phyloP scores from a whole-genome alignment of 257 asterid species.

The Solanum verrucosum region DNA sequence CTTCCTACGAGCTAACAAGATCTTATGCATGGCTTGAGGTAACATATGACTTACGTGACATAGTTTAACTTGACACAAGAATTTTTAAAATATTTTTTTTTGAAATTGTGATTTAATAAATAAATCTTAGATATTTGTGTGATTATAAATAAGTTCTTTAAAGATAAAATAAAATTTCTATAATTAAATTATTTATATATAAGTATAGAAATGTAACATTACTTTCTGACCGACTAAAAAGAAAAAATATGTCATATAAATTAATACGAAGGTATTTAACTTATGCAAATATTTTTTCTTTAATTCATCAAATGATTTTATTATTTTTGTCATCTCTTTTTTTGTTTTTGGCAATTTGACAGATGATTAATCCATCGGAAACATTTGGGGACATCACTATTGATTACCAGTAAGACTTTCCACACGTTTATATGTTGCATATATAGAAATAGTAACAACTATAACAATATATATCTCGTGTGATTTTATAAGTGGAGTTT shows the following conservation, averaged over 20 bases:
- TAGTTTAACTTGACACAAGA: neutral
- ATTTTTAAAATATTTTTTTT: too few species aligned
- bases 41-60: neutral
- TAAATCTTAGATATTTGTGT: too few species aligned
- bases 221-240: too few species aligned
- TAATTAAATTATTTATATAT: too few species aligned
- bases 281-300: neutral
- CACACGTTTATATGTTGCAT: neutral
- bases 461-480: too few species aligned
- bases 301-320: neutral
- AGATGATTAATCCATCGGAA: constrained; percentile 73
- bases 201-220: too few species aligned
- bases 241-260: too few species aligned
- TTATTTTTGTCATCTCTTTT: neutral
- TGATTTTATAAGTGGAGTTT: too few species aligned
- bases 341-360: neutral
- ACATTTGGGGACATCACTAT: constrained; percentile 63
- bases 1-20: constrained; percentile 72
- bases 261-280: neutral
- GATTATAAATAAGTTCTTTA: neutral
- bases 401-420: constrained; percentile 56
- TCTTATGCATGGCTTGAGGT: constrained; percentile 77
- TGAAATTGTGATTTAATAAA: too few species aligned
- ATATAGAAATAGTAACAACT: too few species aligned
- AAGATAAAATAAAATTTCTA: too few species aligned